Conservation (phyloP, 495 filamentous ascomycete species). For the Trichocladium uniseriatum region DNA sequence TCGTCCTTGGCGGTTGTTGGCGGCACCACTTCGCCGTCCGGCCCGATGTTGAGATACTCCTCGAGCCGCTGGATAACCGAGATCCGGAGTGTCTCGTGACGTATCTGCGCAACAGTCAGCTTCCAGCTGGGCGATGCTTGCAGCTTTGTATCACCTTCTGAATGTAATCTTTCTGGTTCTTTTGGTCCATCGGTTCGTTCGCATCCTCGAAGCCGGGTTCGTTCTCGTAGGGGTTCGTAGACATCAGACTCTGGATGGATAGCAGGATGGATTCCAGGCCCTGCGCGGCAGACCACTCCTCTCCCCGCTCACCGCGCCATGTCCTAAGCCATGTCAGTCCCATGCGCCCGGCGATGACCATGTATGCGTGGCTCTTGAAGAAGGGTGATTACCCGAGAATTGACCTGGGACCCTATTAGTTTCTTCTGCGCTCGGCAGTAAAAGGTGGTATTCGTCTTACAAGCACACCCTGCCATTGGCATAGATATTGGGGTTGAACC, state of each 20-base stretch:
- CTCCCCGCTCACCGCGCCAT: constrained; percentile 80
- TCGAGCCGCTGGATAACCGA: constrained; percentile 82
- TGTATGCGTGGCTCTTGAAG: background rate
- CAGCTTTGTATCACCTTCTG: constrained; percentile 56
- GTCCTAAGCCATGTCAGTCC: constrained; percentile 52
- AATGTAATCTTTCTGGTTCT: constrained; percentile 69
- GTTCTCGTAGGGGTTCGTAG: constrained; percentile 87
- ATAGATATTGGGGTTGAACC: constrained; percentile 98
- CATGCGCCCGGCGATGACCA: background rate
- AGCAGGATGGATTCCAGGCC: constrained; percentile 89
- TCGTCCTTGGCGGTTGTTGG: constrained; percentile 37
- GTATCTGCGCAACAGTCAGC: constrained; percentile 50
- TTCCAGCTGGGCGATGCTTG: background rate
- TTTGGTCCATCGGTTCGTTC: constrained; percentile 56
- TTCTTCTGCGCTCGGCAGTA: background rate
- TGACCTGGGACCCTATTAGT: constrained; percentile 48
- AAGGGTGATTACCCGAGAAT: constrained; percentile 61
- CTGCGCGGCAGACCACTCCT: constrained; percentile 94
- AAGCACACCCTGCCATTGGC: constrained; percentile 83
- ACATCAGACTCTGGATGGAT: constrained; percentile 95
- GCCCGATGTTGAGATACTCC: constrained; percentile 57
- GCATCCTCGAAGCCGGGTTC: constrained; percentile 86
- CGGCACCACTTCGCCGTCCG: constrained; percentile 37
- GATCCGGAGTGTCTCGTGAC: constrained; percentile 81
- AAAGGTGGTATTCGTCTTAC: constrained; percentile 37